These are phyloP conservation scores for Vararia minispora DNA, from an alignment of 768 basidiomycete species.

Conservation along the genomic window DNA sequence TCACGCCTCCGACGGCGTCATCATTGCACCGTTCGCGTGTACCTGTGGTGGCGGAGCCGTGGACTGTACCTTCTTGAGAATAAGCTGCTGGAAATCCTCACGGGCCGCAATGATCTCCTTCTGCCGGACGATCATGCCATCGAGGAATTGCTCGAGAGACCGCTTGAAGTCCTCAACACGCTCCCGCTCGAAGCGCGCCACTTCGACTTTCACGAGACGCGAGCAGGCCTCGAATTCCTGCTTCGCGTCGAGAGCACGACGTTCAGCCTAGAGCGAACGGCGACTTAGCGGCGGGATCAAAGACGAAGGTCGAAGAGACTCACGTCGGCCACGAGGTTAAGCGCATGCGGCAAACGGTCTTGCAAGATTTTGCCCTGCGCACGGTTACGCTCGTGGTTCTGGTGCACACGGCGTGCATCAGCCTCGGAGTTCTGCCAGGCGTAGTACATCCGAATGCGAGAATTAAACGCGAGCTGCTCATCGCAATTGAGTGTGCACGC, in stretches of 20 bases:
- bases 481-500: neutral
- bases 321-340: slow-evolving; percentile 75
- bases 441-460: slow-evolving; percentile 75
- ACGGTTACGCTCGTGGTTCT: slow-evolving; percentile 72
- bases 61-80: slow-evolving; percentile 12
- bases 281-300: neutral
- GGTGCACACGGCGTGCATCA: slow-evolving; percentile 60
- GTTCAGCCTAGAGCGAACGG: slow-evolving; percentile 52
- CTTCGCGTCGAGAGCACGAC: slow-evolving; percentile 70
- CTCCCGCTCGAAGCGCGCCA: slow-evolving; percentile 86
- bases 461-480: slow-evolving; percentile 71
- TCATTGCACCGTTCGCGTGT: no score
- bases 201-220: slow-evolving; percentile 80
- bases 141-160: slow-evolving; percentile 70
- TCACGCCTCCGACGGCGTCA: no score
- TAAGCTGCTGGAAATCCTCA: slow-evolving; percentile 12
- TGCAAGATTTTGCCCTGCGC: slow-evolving; percentile 61
- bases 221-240: slow-evolving; percentile 86
- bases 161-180: slow-evolving; percentile 89
- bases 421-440: slow-evolving; percentile 73
- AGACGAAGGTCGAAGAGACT: slow-evolving; percentile 13
- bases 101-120: slow-evolving; percentile 44
- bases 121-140: slow-evolving; percentile 80
- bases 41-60: no score
- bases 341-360: slow-evolving; percentile 62